Percentiles rank a stretch among this genome's conserved stretches.
These are phyloP conservation scores for Arachis hypogaea DNA, from an alignment of 306 rosid genomes.

Conservation along the genomic window DNA sequence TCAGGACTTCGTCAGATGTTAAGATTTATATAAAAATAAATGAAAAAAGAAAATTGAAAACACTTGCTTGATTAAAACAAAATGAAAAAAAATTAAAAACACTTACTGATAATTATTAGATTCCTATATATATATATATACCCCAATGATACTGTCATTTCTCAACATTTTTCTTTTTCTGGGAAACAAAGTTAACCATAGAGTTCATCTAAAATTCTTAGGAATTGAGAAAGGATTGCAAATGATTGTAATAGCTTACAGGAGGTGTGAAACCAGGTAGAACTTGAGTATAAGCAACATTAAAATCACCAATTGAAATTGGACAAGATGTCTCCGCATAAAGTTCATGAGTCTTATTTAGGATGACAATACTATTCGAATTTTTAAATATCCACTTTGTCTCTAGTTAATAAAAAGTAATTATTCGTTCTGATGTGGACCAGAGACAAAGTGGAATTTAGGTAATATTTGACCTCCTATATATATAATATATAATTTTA, in stretches of 20 bases:
- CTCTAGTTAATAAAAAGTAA: no score
- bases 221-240: background rate
- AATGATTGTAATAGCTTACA: conserved; percentile 44
- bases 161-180: no score
- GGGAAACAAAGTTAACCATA: no score
- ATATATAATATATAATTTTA: no score
- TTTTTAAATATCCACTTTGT: no score
- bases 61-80: background rate
- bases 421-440: fast-evolving
- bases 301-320: conserved; percentile 59
- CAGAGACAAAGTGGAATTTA: no score
- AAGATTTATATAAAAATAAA: background rate
- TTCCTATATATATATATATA: no score
- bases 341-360: conserved; percentile 50
- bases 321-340: conserved; percentile 74
- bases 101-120: no score
- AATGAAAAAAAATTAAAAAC: background rate
- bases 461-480: no score
- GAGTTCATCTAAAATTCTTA: background rate
- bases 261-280: conserved; percentile 69
- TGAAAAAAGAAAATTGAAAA: no score
- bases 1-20: background rate
- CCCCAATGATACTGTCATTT: no score
- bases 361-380: no score
- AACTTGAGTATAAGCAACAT: conserved; percentile 60